Conservation (phyloP, 2,329 filamentous ascomycete genomes). For the Xylaria sp. region DNA sequence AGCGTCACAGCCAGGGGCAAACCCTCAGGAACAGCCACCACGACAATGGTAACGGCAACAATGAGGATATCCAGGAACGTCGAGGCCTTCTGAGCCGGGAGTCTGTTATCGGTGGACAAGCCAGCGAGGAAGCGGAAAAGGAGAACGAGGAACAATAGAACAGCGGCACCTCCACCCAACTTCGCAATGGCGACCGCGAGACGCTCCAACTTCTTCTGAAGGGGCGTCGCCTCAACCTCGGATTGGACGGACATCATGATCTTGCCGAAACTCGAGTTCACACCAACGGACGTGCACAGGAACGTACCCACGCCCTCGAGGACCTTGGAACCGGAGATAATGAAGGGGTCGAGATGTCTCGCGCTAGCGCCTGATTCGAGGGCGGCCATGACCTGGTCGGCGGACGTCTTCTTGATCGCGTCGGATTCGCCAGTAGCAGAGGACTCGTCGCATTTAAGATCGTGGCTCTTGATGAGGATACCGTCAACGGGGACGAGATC, state of each 20-base stretch:
- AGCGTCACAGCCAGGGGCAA: slow-evolving; percentile 63
- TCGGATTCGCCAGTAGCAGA: slow-evolving; percentile 67
- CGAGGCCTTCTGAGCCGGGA: slow-evolving; percentile 54
- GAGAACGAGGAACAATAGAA: slow-evolving; percentile 71
- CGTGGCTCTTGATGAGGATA: slow-evolving; percentile 58
- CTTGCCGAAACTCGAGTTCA: slow-evolving; percentile 50
- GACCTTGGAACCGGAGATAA: slow-evolving; percentile 53
- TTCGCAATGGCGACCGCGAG: slow-evolving; percentile 49
- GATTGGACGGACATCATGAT: slow-evolving; percentile 52
- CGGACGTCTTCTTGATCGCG: slow-evolving; percentile 58
- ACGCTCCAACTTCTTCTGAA: slow-evolving; percentile 48
- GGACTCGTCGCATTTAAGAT: slow-evolving; percentile 64
- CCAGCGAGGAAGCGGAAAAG: slow-evolving; percentile 71
- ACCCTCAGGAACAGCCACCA: slow-evolving; percentile 65
- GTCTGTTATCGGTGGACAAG: slow-evolving; percentile 45
- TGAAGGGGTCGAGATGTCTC: slow-evolving; percentile 56
- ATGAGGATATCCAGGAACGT: slow-evolving; percentile 60
- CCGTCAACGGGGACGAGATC: slow-evolving; percentile 64
- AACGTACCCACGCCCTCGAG: slow-evolving; percentile 51
- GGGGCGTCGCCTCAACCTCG: slow-evolving; percentile 47
- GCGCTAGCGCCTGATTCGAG: slow-evolving; percentile 47
- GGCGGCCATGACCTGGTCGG: slow-evolving; percentile 52
- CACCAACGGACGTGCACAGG: slow-evolving; percentile 49
- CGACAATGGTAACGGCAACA: slow-evolving; percentile 60
- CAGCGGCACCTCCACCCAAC: slow-evolving; percentile 58